Evolutionary conservation across 192 early-diverging fungal genomes (phyloP).

Genomic region (Coemansia sp.): DNA sequence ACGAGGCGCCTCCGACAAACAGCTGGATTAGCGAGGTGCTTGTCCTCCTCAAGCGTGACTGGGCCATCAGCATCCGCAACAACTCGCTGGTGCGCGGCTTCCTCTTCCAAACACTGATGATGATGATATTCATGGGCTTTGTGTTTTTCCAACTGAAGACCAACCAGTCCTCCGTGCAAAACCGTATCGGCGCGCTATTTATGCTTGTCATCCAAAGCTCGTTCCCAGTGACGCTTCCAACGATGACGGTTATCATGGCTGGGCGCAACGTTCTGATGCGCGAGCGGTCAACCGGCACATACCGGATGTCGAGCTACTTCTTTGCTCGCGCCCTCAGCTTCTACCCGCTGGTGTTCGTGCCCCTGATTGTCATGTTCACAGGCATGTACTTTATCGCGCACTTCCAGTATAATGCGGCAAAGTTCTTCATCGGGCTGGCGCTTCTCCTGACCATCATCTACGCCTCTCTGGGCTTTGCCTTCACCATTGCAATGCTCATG

Average conservation of each 20-base stretch:
- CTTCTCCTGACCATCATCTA: constrained; percentile 23
- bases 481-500: constrained; percentile 32
- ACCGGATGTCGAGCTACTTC: constrained; percentile 34
- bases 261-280: constrained; percentile 54
- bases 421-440: constrained; percentile 36
- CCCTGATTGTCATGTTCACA: constrained; percentile 27
- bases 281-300: constrained; percentile 62
- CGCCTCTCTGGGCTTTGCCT: constrained; percentile 24
- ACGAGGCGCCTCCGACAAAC: constrained; percentile 28
- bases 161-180: constrained; percentile 43
- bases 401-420: constrained; percentile 29
- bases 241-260: constrained; percentile 30
- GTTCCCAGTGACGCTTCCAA: constrained; percentile 58
- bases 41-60: constrained; percentile 31
- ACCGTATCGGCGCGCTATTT: constrained; percentile 47
- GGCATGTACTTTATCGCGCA: constrained; percentile 35
- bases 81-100: constrained; percentile 21
- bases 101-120: constrained; percentile 22
- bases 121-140: constrained; percentile 54
- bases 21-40: constrained; percentile 22
- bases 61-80: constrained; percentile 14
- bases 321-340: constrained; percentile 58
- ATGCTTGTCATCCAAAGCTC: constrained; percentile 45
- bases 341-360: constrained; percentile 31
- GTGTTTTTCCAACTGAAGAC: constrained; percentile 51